Evolutionary conservation across 2,329 filamentous ascomycete species (phyloP).

Genomic region (Talaromyces albobiverticillius): DNA sequence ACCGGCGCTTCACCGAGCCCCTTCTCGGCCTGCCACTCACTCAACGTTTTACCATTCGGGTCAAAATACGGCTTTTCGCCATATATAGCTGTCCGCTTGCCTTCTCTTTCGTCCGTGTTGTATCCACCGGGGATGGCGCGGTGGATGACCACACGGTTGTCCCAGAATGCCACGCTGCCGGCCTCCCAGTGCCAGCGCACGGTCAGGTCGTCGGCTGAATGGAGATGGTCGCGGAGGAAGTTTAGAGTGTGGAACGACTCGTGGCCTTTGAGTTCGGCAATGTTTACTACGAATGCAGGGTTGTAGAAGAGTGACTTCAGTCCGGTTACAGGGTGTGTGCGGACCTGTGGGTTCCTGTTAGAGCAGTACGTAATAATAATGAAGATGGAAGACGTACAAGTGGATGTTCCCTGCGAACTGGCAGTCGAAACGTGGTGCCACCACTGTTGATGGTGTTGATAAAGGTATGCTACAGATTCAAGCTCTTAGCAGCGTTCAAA

Average conservation of each 20-base stretch:
- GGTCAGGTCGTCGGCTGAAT: slow-evolving; percentile 4
- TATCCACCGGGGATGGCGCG: slow-evolving; percentile 7
- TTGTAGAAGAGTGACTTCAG: slow-evolving; percentile 2
- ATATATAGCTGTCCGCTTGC: background rate
- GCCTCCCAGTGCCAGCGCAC: slow-evolving; percentile 10
- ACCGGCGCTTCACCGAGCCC: background rate
- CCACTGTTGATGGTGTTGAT: slow-evolving; percentile 11
- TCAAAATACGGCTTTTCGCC: slow-evolving; percentile 6
- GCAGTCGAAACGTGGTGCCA: slow-evolving; percentile 2
- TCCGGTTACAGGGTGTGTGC: slow-evolving; percentile 5
- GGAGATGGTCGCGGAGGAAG: slow-evolving; percentile 1
- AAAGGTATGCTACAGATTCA: background rate
- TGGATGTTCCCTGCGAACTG: slow-evolving; percentile 8
- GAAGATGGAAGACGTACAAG: background rate
- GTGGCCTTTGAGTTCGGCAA: slow-evolving; percentile 1
- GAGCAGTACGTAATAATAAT: background rate
- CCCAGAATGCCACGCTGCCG: slow-evolving; percentile 7
- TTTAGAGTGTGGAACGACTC: slow-evolving; percentile 1
- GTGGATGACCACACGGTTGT: slow-evolving; percentile 3
- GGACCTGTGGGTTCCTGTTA: background rate
- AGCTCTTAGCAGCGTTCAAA: background rate
- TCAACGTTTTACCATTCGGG: slow-evolving; percentile 1
- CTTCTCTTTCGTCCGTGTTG: slow-evolving; percentile 5
- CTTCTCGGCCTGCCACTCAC: background rate
- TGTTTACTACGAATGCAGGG: slow-evolving; percentile 5